phyloP scores from a whole-genome alignment of 805 yeast species.

The Komagataella mondaviorum region DNA sequence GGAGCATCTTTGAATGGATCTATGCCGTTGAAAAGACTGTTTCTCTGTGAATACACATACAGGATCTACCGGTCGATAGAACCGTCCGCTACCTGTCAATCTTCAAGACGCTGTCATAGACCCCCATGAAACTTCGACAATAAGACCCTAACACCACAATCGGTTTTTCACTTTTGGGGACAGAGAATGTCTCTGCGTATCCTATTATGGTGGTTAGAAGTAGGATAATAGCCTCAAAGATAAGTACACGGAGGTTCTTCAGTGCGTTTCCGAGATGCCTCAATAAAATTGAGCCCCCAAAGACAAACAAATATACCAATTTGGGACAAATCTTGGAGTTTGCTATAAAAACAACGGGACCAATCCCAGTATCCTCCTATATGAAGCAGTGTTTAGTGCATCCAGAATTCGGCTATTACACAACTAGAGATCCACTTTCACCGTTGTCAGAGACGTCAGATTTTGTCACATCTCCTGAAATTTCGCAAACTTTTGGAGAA shows the following conservation, averaged over 20 bases:
- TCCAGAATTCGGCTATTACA: conserved; percentile 69
- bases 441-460: conserved; percentile 35
- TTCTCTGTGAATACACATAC: too few species aligned
- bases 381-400: conserved; percentile 76
- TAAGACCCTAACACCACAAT: neutral
- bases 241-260: neutral
- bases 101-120: too few species aligned
- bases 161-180: neutral
- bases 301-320: neutral
- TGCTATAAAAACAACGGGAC: conserved; percentile 58
- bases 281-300: neutral
- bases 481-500: conserved; percentile 80
- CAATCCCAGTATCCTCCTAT: conserved; percentile 56
- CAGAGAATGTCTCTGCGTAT: too few species aligned
- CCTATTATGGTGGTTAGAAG: neutral
- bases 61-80: too few species aligned
- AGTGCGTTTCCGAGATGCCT: neutral
- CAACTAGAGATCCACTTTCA: conserved; percentile 64
- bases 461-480: conserved; percentile 78
- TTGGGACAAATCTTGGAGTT: conserved; percentile 23
- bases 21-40: too few species aligned
- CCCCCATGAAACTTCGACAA: too few species aligned
- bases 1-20: too few species aligned
- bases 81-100: too few species aligned
- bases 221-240: neutral